These are phyloP conservation scores for Colletotrichum aenigma DNA, from an alignment of 2,329 filamentous ascomycete genomes.

Conservation along the genomic window DNA sequence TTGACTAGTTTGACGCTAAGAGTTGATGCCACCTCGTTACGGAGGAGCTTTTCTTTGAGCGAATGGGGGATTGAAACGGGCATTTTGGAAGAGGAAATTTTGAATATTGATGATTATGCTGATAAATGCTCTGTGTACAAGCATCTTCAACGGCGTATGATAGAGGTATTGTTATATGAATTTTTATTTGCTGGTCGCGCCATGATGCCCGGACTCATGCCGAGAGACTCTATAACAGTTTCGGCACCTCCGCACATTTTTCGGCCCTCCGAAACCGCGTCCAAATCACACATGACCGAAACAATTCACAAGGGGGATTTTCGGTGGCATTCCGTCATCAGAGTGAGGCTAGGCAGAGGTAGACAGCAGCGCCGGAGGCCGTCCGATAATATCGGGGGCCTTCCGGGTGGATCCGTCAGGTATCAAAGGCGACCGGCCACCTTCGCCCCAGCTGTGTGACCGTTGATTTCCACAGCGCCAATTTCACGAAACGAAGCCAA, in stretches of 20 bases:
- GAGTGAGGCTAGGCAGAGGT: not conserved
- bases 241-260: not conserved
- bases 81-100: slow-evolving; percentile 17
- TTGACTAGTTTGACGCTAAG: slow-evolving; percentile 33
- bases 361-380: not conserved
- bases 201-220: not conserved
- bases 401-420: not conserved
- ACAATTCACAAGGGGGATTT: not conserved
- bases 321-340: not conserved
- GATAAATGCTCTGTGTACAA: not conserved
- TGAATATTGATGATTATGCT: not conserved
- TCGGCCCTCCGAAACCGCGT: not conserved
- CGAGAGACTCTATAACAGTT: not conserved
- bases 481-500: not conserved
- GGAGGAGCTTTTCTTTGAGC: slow-evolving; percentile 29
- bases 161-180: not conserved
- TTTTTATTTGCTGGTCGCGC: not conserved
- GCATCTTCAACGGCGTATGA: not conserved
- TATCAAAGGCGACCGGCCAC: not conserved
- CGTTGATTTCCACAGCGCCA: not conserved
- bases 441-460: not conserved
- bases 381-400: not conserved
- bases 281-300: not conserved
- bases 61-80: slow-evolving; percentile 24
- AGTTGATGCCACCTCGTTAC: slow-evolving; percentile 29